Base-by-base conservation (phyloP, 768 basidiomycete species). In the Podaxis sp. region DNA sequence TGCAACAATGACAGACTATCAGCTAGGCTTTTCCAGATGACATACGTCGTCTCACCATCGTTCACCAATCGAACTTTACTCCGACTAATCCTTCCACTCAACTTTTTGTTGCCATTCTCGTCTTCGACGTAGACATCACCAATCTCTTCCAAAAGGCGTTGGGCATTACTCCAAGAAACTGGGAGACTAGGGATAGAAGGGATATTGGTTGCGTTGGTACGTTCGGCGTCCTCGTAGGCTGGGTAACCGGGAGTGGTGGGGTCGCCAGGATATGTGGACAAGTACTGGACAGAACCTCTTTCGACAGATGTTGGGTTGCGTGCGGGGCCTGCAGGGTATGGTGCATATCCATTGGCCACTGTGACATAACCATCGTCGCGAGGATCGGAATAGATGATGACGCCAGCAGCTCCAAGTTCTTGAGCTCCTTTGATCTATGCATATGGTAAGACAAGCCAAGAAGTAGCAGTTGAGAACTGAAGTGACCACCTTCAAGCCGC, bases 161-260 rank as follows among this genome's bases (percentile, higher is more conserved):
- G 74, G 0, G 93, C 95, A 69, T 95, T 96, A 51, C 80, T 75
- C 88, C 92, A 96, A 0, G 90, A 93, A 65, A 97, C 85, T 0
- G 96, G 96, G n/a, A 98, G 74, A 68, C 92, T 94, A 1, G 93
- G 92, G 64, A 94, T 94, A 17, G 70, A 72, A 2, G 92, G 91
- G 40, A 89, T 82, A 66, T 88, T 91, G 47, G 73, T 75, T 24
- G 78, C 84, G 19, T 84, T 81, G 12, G 64, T 76, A 52, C 91
- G 82, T 12, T 89, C 88, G 41, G 86, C 85, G 69, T 94, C 87
- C 70, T 87, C 82, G 73, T 98, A 98, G 1, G 96, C 80, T 53
- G 96, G 96, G 64, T 86, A 83, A 9, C 90, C 92, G 4, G 96
- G 95, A 2, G 96, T 98, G 0, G 90, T 87, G 2, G 94, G 92